Conservation (phyloP, 129 eudicot genomes). For the Flaveria robusta region DNA sequence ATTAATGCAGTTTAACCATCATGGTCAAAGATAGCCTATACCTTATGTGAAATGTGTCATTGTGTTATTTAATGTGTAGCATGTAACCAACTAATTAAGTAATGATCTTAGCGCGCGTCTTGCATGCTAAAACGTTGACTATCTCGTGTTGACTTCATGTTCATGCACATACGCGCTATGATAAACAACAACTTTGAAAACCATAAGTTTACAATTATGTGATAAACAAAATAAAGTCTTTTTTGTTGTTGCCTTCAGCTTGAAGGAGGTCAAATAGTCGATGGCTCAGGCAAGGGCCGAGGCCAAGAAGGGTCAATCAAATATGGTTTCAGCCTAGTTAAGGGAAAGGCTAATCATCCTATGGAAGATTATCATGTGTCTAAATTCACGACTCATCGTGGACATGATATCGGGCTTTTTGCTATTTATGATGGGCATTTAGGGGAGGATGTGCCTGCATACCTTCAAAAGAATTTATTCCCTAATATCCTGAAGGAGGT, state of each 20-base stretch:
- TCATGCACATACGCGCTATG: neutral
- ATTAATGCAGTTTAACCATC: constrained; percentile 28
- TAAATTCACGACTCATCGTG: constrained; percentile 54
- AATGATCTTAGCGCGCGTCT: neutral
- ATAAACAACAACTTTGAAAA: neutral
- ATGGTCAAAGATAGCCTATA: constrained; percentile 29
- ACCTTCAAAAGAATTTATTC: constrained; percentile 76
- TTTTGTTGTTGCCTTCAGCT: constrained; percentile 36
- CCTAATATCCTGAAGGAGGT: constrained; percentile 81
- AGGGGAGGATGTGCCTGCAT: constrained; percentile 76
- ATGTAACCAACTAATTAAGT: constrained; percentile 9
- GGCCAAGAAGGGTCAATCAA: constrained; percentile 58
- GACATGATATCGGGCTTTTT: constrained; percentile 77
- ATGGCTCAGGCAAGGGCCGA: constrained; percentile 74
- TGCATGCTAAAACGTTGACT: constrained; percentile 17
- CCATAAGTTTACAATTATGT: neutral
- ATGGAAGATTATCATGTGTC: constrained; percentile 94
- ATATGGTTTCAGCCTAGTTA: constrained; percentile 65
- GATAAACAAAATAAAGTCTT: neutral
- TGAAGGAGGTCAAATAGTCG: constrained; percentile 51
- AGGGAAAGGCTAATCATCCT: constrained; percentile 90
- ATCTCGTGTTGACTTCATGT: constrained; percentile 12
- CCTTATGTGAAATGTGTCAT: constrained; percentile 9
- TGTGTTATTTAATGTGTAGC: constrained; percentile 2
- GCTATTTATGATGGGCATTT: constrained; percentile 89